A percentile compares a stretch with the other conserved stretches of the same genome.
These are phyloP conservation scores for Escovopsis sp. DNA, from an alignment of 2,329 filamentous ascomycete genomes.

Conservation along the genomic window DNA sequence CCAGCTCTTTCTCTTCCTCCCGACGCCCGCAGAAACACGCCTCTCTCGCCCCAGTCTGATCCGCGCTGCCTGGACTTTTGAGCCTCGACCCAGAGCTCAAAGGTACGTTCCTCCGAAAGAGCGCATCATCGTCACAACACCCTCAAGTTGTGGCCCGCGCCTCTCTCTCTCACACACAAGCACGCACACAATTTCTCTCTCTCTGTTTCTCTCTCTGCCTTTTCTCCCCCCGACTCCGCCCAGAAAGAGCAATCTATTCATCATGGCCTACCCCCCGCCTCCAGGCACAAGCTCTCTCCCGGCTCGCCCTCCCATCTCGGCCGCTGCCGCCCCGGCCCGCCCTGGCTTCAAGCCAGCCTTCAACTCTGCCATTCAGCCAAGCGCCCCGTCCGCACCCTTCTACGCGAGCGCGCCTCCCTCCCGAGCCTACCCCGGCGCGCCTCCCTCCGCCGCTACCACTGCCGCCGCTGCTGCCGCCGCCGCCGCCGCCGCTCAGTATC, in stretches of 20 bases:
- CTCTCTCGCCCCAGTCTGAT: not conserved
- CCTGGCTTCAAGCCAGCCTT: conserved; percentile 36
- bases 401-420: conserved; percentile 17
- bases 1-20: too few relatives aligned
- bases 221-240: too few relatives aligned
- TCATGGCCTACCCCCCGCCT: conserved; percentile 79
- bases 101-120: conserved; percentile 27
- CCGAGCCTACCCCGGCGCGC: conserved; percentile 16
- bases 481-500: conserved; percentile 26
- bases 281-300: conserved; percentile 57
- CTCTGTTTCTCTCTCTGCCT: too few relatives aligned
- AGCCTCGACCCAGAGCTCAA: conserved; percentile 29
- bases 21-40: too few relatives aligned
- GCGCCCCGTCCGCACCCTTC: conserved; percentile 18
- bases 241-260: conserved; percentile 32
- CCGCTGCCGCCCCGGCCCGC: conserved; percentile 24
- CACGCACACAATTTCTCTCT: too few relatives aligned
- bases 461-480: too few relatives aligned
- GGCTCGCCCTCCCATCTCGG: conserved; percentile 51
- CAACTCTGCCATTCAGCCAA: conserved; percentile 18
- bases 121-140: not conserved
- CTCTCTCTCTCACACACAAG: too few relatives aligned
- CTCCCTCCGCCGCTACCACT: conserved; percentile 3
- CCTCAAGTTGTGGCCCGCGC: too few relatives aligned
- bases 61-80: conserved; percentile 11